phyloP scores from a whole-genome alignment of 1,284 basidiomycete genomes.

The Rhodotorula sp. region DNA sequence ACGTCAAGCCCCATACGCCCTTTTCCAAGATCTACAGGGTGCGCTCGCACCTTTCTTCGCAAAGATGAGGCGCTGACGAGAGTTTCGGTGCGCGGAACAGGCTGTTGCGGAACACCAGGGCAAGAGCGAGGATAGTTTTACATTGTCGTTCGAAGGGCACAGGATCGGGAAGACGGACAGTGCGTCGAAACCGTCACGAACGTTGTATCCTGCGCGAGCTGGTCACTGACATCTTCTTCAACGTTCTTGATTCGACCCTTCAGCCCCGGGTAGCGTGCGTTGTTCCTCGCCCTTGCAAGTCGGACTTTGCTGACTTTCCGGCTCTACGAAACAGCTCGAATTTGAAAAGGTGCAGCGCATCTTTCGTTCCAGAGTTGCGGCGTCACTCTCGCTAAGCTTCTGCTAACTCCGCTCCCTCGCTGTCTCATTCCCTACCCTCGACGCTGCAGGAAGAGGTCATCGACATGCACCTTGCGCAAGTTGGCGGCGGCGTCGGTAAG shows the following conservation, averaged over 20 bases:
- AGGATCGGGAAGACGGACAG: not conserved
- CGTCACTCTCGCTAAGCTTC: too few relatives aligned
- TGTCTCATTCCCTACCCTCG: not conserved
- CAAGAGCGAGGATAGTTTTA: not conserved
- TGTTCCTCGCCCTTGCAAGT: not conserved
- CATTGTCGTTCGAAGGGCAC: not conserved
- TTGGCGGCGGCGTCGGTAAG: not conserved
- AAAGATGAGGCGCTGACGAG: not conserved
- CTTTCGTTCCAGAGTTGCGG: not conserved
- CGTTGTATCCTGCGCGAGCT: not conserved
- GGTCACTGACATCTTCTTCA: not conserved
- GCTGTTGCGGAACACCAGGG: slow-evolving; percentile 2
- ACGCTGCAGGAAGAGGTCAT: not conserved
- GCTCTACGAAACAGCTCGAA: not conserved
- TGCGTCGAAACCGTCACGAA: not conserved
- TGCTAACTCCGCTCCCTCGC: not conserved
- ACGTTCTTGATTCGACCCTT: too few relatives aligned
- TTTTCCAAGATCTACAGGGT: too few relatives aligned
- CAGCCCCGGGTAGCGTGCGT: not conserved
- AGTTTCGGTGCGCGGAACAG: not conserved
- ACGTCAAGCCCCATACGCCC: too few relatives aligned
- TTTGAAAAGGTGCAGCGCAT: not conserved
- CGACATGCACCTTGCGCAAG: slow-evolving; percentile 13
- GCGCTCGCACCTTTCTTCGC: too few relatives aligned
- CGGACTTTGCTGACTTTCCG: not conserved